Conservation (phyloP, 306 rosid species). For the Castanospermum australe region DNA sequence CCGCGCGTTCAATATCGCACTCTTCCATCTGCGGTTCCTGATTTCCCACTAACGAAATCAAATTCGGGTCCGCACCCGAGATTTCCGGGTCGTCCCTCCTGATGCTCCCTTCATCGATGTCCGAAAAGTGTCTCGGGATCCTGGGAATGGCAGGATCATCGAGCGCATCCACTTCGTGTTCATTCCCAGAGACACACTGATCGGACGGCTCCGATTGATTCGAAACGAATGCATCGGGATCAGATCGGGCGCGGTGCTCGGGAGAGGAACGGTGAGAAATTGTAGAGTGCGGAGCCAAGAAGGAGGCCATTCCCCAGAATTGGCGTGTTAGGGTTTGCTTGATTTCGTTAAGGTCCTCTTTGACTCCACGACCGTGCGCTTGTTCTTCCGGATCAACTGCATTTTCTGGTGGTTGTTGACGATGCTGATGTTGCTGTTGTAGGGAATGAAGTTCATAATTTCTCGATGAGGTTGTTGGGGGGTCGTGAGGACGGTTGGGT, state of each 20-base stretch:
- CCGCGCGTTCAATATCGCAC: conserved; percentile 27
- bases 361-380: conserved; percentile 64
- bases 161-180: conserved; percentile 5
- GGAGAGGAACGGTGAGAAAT: conserved; percentile 28
- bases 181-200: conserved; percentile 17
- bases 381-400: conserved; percentile 38
- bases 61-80: conserved; percentile 18
- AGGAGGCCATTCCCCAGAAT: conserved; percentile 88
- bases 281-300: conserved; percentile 69
- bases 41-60: conserved; percentile 33
- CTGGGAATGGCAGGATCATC: not conserved
- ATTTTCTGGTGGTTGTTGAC: conserved; percentile 2
- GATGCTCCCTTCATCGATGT: not conserved
- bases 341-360: conserved; percentile 78
- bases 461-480: conserved; percentile 34
- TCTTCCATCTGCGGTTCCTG: conserved; percentile 32
- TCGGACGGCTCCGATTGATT: conserved; percentile 27
- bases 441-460: not conserved
- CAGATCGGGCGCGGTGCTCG: conserved; percentile 15
- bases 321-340: conserved; percentile 82
- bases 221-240: not conserved
- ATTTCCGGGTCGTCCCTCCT: not conserved
- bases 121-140: not conserved
- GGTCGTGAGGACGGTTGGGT: conserved; percentile 8
- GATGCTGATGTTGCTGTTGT: conserved; percentile 7